Conservation (phyloP, 2,329 filamentous ascomycete genomes). For the Botrytis aclada region DNA sequence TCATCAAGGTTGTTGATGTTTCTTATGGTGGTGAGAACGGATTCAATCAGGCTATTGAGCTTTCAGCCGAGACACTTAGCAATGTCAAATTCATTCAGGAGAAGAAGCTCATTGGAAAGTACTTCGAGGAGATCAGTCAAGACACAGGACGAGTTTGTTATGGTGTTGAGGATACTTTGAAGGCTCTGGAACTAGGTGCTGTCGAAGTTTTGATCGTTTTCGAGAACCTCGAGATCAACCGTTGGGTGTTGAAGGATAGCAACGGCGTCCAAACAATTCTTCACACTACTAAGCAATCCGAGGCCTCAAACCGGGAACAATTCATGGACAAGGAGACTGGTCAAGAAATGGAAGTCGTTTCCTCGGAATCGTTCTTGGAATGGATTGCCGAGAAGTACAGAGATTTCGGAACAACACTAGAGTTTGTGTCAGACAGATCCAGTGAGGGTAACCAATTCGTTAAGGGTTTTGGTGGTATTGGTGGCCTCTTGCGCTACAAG, state of each 20-base stretch:
- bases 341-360: slow-evolving; percentile 92
- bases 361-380: slow-evolving; percentile 92
- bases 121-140: slow-evolving; percentile 98
- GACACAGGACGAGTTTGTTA: slow-evolving; percentile 97
- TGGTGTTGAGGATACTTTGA: slow-evolving; percentile 95
- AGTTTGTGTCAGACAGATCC: slow-evolving; percentile 96
- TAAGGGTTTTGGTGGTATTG: slow-evolving; percentile 98
- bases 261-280: slow-evolving; percentile 69
- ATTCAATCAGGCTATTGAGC: slow-evolving; percentile 98
- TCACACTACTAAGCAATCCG: slow-evolving; percentile 85
- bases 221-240: slow-evolving; percentile 92
- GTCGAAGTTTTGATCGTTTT: slow-evolving; percentile 94
- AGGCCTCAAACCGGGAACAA: slow-evolving; percentile 68
- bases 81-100: slow-evolving; percentile 99
- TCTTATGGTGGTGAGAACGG: slow-evolving; percentile 99
- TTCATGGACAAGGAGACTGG: slow-evolving; percentile 97
- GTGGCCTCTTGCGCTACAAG: slow-evolving; percentile 96
- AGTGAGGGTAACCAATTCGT: slow-evolving; percentile 99
- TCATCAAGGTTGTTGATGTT: slow-evolving; percentile 99
- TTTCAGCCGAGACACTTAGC: slow-evolving; percentile 90
- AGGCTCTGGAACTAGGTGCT: slow-evolving; percentile 92
- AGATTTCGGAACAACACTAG: slow-evolving; percentile 90
- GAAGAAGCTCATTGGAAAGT: slow-evolving; percentile 98
- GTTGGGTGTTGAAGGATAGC: slow-evolving; percentile 83
- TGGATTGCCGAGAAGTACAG: slow-evolving; percentile 99